Percentiles rank a stretch among this genome's conserved stretches.
These are phyloP conservation scores for Ceratocystis huliohia DNA, from an alignment of 2,329 filamentous ascomycete genomes.

Conservation along the genomic window DNA sequence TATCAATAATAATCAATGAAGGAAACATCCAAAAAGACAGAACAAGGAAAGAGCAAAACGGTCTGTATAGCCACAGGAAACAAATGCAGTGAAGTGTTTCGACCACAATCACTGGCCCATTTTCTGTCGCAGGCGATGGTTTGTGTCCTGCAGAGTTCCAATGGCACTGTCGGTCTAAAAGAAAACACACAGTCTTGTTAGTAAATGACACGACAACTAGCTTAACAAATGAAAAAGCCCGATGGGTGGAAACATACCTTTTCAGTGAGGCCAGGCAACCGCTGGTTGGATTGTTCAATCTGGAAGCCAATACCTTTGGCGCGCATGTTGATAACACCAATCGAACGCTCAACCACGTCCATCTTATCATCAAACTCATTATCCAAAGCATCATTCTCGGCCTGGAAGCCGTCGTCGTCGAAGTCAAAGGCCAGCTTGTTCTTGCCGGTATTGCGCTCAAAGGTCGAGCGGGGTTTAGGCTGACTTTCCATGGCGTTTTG, in stretches of 20 bases:
- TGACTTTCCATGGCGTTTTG: conserved; percentile 13
- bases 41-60: background rate
- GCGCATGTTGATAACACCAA: conserved; percentile 58
- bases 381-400: conserved; percentile 36
- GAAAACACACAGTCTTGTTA: conserved; percentile 22
- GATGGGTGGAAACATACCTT: conserved; percentile 45
- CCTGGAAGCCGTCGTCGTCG: conserved; percentile 47
- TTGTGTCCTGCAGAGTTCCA: conserved; percentile 18
- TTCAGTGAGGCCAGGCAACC: conserved; percentile 44
- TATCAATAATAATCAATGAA: conserved; percentile 13
- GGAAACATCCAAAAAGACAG: background rate
- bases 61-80: background rate
- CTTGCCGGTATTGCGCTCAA: conserved; percentile 14
- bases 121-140: conserved; percentile 20
- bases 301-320: conserved; percentile 66
- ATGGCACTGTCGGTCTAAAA: conserved; percentile 60
- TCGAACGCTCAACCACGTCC: conserved; percentile 57
- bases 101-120: conserved; percentile 16
- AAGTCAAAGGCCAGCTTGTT: conserved; percentile 65
- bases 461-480: conserved; percentile 12
- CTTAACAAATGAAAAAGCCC: background rate
- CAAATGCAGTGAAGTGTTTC: background rate
- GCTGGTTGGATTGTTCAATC: conserved; percentile 55
- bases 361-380: conserved; percentile 44
- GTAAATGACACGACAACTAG: background rate